A percentile compares a stretch with the other conserved stretches of the same genome.
Conservation (phyloP, 1,284 basidiomycete genomes). For the Neolentinus lepideus region DNA sequence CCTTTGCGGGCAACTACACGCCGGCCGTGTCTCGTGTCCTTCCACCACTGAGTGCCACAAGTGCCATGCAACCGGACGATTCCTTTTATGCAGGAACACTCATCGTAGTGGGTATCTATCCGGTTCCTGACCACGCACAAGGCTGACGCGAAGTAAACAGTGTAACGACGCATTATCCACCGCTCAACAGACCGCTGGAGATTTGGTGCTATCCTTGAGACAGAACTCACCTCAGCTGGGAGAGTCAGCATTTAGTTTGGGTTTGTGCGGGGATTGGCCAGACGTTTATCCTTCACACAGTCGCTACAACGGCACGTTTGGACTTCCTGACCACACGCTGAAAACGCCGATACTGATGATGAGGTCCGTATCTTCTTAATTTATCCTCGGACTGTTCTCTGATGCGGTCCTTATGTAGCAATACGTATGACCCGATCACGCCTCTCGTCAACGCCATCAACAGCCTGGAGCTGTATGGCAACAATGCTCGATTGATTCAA, state of each 20-base stretch:
- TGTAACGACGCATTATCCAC: no score
- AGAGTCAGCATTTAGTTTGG: background rate
- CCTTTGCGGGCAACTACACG: slow-evolving; percentile 3
- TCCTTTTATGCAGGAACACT: no score
- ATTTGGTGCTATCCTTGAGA: background rate
- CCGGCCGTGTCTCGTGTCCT: background rate
- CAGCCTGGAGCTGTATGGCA: background rate
- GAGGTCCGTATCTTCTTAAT: background rate
- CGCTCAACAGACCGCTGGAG: no score
- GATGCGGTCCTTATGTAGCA: background rate
- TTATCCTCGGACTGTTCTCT: background rate
- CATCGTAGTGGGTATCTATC: no score
- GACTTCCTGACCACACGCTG: background rate
- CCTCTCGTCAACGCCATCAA: background rate
- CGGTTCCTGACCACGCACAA: no score
- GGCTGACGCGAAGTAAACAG: no score
- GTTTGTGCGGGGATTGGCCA: background rate
- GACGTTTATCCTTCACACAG: background rate
- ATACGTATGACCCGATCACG: background rate
- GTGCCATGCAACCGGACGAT: background rate
- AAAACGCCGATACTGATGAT: background rate
- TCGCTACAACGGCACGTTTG: background rate
- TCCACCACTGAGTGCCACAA: background rate
- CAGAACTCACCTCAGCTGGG: background rate
- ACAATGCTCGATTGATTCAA: background rate